A percentile compares a stretch with the other conserved stretches of the same genome.
These are phyloP conservation scores for Talaromyces sp. DNA, from an alignment of 2,329 filamentous ascomycete genomes.

Conservation along the genomic window DNA sequence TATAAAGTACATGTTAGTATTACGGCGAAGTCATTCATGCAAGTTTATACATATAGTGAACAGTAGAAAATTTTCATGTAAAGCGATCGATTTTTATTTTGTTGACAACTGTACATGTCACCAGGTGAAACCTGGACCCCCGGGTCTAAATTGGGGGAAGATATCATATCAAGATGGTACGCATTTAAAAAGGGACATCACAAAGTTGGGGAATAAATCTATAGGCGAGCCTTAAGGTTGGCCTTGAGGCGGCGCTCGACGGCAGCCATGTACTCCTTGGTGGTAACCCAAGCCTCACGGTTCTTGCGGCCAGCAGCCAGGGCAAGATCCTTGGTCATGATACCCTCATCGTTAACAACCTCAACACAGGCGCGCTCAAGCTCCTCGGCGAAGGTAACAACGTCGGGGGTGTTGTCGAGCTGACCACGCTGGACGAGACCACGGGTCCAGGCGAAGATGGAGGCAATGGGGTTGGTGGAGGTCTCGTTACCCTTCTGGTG, in stretches of 20 bases:
- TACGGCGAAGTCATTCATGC: too few species aligned
- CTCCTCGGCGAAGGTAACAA: conserved; percentile 86
- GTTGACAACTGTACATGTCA: conserved; percentile 20
- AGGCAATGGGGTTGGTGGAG: conserved; percentile 97
- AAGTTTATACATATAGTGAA: neutral
- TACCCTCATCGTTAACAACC: conserved; percentile 87
- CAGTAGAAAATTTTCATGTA: neutral
- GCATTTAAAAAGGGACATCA: conserved; percentile 8
- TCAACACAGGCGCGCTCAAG: conserved; percentile 93
- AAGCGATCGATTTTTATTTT: conserved; percentile 16
- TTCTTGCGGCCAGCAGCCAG: conserved; percentile 87
- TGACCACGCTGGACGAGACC: conserved; percentile 90
- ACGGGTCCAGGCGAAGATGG: conserved; percentile 98
- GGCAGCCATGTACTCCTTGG: conserved; percentile 85
- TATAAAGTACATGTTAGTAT: too few species aligned
- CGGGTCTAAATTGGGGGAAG: conserved; percentile 14
- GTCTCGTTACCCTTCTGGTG: conserved; percentile 98
- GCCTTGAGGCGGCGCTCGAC: conserved; percentile 88
- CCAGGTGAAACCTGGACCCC: conserved; percentile 14
- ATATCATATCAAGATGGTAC: conserved; percentile 17
- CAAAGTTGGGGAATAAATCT: conserved; percentile 21
- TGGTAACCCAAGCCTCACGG: conserved; percentile 85
- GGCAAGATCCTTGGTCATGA: conserved; percentile 99
- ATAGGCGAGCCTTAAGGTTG: conserved; percentile 56
- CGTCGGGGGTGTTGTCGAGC: conserved; percentile 88